Conservation (phyloP, 805 yeast genomes). For the Candida koratica region DNA sequence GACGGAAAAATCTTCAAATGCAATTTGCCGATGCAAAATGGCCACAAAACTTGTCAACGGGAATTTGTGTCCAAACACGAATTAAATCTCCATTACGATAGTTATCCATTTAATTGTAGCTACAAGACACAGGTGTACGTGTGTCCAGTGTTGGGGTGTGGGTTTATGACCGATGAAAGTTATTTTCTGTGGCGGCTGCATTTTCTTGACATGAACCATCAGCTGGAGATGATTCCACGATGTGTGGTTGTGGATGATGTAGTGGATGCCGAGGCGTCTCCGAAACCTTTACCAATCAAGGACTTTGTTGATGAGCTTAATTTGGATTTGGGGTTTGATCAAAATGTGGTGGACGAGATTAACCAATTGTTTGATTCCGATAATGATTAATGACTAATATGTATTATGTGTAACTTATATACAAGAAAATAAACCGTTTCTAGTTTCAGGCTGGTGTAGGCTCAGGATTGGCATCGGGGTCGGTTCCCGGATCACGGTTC, state of each 20-base stretch:
- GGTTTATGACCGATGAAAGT: conserved; percentile 32
- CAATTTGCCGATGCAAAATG: conserved; percentile 6
- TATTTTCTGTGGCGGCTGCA: conserved; percentile 29
- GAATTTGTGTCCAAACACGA: conserved; percentile 17
- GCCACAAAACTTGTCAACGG: conserved; percentile 12
- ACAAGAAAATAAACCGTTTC: too few species aligned
- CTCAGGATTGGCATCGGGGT: too few species aligned
- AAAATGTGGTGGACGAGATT: conserved; percentile 3
- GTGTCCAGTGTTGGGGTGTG: conserved; percentile 41
- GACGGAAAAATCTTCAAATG: conserved; percentile 20
- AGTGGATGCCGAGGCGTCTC: background rate
- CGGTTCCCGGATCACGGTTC: background rate
- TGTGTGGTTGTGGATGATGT: conserved; percentile 3
- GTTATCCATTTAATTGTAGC: conserved; percentile 23
- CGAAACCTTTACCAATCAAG: background rate
- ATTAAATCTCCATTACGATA: conserved; percentile 18
- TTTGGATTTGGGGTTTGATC: conserved; percentile 2
- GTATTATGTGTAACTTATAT: too few species aligned
- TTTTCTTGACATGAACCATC: conserved; percentile 21
- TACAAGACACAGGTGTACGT: conserved; percentile 27
- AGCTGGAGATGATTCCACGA: conserved; percentile 9
- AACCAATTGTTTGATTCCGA: conserved; percentile 4
- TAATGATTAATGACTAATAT: background rate
- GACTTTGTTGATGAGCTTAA: background rate
- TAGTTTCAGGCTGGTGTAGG: conserved; percentile 8